Base-by-base conservation (phyloP, 495 filamentous ascomycete species). In the Bombardia bombarda region DNA sequence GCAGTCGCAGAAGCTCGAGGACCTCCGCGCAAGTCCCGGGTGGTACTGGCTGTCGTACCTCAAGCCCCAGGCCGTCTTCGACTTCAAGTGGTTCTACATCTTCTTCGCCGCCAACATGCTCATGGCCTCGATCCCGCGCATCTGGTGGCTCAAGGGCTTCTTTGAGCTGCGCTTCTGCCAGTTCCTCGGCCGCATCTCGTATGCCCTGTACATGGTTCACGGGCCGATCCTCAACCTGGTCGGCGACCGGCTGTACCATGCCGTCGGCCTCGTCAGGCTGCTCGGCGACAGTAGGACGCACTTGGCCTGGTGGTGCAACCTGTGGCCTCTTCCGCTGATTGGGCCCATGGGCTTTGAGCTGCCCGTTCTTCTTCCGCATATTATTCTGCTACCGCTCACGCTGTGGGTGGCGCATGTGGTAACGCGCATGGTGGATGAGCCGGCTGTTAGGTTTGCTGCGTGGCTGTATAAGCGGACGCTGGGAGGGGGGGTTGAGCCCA, bases 121-220 rank as follows among this genome's bases (percentile, higher is more conserved):
- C 35, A 72, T 83, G 14, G 62, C 67, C 30, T 61, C 65, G 38
- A 67, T 76, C 21, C 65, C 72, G n/a, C 58, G 61, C 30, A 53
- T 67, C 10, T 23, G 30, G 19, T 64, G 55, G 60, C 49, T 68
- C 21, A 72, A 74, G 52, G 59, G 65, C 36, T 65, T 79, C 31
- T 82, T 83, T 59, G 74, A 71, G 46, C 69, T 71, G 32, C 62
- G 65, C 4, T 61, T 82, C 25, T 79, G 77, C 33, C 80, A 82
- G 57, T 83, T 78, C 48, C 69, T 84, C 7, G 80, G 79, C 36
- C 71, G 75, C 44, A 70, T 84, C 49, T 80, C 78, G 0, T 84
- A 73, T 49, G 66, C 76, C 7, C 73, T 84, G n/a, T 84, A 84
- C 44, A 67, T 84, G 35, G 75, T 83, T 17, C 80, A 84, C 51